Conservation (phyloP, 1,284 basidiomycete species). For the Baeospora myosura region DNA sequence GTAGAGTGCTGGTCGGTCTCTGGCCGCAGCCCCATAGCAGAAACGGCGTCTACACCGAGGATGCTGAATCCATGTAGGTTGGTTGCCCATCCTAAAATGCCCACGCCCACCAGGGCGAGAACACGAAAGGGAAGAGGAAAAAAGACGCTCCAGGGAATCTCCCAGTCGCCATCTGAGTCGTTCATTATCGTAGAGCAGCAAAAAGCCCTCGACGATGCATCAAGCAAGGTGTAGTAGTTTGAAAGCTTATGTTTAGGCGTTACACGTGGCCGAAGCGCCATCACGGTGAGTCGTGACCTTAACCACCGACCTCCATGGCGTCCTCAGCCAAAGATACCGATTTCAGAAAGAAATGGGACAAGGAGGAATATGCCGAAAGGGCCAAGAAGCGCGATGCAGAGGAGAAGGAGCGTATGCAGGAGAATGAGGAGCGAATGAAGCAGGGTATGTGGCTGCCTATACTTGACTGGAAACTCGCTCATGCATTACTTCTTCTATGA, state of each 20-base stretch:
- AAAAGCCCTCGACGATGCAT: too few species aligned
- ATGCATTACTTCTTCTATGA: slow-evolving; percentile 4
- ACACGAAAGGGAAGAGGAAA: slow-evolving; percentile 83
- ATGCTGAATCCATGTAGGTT: slow-evolving; percentile 79
- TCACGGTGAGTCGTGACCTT: too few species aligned
- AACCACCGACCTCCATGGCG: neutral
- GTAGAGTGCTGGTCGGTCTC: slow-evolving; percentile 23
- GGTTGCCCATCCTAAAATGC: slow-evolving; percentile 75
- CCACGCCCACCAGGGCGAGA: slow-evolving; percentile 62
- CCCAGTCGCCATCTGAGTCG: slow-evolving; percentile 20
- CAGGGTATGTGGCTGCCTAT: slow-evolving; percentile 66
- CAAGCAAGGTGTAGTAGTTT: neutral
- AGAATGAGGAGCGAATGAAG: slow-evolving; percentile 77
- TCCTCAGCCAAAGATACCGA: slow-evolving; percentile 55
- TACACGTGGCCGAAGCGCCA: neutral
- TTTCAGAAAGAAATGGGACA: slow-evolving; percentile 82
- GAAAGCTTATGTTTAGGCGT: neutral
- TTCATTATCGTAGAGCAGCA: slow-evolving; percentile 26
- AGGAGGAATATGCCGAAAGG: slow-evolving; percentile 73
- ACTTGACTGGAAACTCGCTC: too few species aligned
- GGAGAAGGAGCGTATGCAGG: slow-evolving; percentile 74
- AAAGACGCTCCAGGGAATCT: slow-evolving; percentile 43
- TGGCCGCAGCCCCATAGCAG: slow-evolving; percentile 56
- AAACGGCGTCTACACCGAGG: slow-evolving; percentile 68
- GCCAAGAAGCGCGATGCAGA: slow-evolving; percentile 71